Evolutionary conservation across 495 filamentous ascomycete species (phyloP), one percentile per base, ranked within the genome.

Genomic region (Gamarada debralockiae): DNA sequence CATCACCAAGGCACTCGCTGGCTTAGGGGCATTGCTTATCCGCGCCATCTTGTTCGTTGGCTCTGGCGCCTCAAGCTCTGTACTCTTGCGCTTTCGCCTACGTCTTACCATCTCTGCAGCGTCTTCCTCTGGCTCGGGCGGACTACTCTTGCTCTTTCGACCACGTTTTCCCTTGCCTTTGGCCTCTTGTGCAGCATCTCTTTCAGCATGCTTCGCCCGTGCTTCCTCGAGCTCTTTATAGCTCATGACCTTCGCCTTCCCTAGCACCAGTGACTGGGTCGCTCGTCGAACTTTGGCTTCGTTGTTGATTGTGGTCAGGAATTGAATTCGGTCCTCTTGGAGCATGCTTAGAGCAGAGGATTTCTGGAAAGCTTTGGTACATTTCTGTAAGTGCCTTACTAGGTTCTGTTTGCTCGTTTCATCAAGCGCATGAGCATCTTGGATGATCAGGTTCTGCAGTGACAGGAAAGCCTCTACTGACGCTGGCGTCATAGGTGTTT

Each of bases 161-260:
- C 10, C 48, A 15, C 33, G 14, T 40, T 31, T 36, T 31, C 48
- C 55, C 43, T 52, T 53, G 27, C 55, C 55, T 48, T 57, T 57
- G 12, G 54, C 48, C 46, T 3, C 54, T 50, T 46, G 13, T 17
- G 54, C 17, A 63, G 43, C 23, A 36, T 66, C 50, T 65, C 51
- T 57, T 66, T 39, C 40, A n/a, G 24, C 31, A 45, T 60, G 64
- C 52, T 65, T 64, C 49, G 56, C 62, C 59, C 66, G 61, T 63
- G 59, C 65, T 55, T 62, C 50, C 51, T 65, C 58, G 36, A 70
- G 56, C 53, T 70, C 63, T 58, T 70, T 58, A 61, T 62, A 69
- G 59, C 61, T 69, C 60, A 68, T 68, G 0, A 67, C 66, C 56
- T 65, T 69, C 39, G 56, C 63, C 50, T 52, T 43, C 27, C 21